Evolutionary conservation across 768 basidiomycete species (phyloP).

Genomic region (Tulasnella sp.): DNA sequence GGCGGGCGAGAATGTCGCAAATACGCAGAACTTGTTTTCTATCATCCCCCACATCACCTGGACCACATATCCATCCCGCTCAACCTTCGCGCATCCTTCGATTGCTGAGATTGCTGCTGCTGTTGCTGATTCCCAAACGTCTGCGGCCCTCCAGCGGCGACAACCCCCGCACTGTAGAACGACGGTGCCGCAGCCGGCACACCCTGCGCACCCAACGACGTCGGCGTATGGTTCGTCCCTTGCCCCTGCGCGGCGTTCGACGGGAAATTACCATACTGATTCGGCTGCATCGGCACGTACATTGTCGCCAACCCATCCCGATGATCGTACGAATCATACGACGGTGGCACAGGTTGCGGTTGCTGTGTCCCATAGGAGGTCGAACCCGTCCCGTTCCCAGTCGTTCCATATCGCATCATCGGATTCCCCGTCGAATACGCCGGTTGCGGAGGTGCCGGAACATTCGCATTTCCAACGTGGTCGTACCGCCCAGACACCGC

Average conservation of each 20-base stretch:
- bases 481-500: slow-evolving; percentile 3
- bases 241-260: slow-evolving; percentile 31
- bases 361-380: background rate
- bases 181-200: slow-evolving; percentile 45
- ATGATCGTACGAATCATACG: slow-evolving; percentile 24
- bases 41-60: background rate
- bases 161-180: slow-evolving; percentile 54
- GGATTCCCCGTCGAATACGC: slow-evolving; percentile 11
- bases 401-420: slow-evolving; percentile 1
- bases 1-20: background rate
- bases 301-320: slow-evolving; percentile 35
- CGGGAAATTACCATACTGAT: slow-evolving; percentile 61
- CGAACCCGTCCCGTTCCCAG: background rate
- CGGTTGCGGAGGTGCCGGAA: slow-evolving; percentile 14
- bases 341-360: slow-evolving; percentile 22
- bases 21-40: background rate
- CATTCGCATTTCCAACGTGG: slow-evolving; percentile 12
- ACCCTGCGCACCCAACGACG: slow-evolving; percentile 23
- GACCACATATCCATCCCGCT: slow-evolving; percentile 16
- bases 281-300: slow-evolving; percentile 75
- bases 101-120: slow-evolving; percentile 7
- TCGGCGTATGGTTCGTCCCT: slow-evolving; percentile 20
- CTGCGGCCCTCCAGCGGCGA: slow-evolving; percentile 10
- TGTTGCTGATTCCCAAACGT: background rate
- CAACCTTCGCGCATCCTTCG: slow-evolving; percentile 11